Conservation (phyloP, 768 basidiomycete genomes). For the Auriscalpium microsporum region DNA sequence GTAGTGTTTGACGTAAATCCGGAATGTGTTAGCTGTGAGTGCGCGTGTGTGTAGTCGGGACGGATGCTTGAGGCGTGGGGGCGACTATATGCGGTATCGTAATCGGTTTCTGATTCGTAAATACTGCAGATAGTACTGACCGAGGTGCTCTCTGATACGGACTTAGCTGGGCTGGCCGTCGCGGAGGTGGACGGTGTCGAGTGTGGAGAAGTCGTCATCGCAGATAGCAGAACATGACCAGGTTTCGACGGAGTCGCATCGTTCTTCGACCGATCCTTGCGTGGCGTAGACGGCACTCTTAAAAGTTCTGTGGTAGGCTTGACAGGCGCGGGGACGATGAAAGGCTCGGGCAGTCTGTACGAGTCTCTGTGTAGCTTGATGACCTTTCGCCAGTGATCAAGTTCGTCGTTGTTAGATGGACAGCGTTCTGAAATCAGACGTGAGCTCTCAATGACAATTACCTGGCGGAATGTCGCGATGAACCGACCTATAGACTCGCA, state of each 20-base stretch:
- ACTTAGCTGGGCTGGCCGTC: conserved; percentile 8
- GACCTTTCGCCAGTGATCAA: conserved; percentile 9
- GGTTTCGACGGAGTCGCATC: not conserved
- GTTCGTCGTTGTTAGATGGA: conserved; percentile 1
- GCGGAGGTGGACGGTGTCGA: conserved; percentile 4
- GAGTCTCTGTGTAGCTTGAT: conserved; percentile 5
- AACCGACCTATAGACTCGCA: conserved; percentile 10
- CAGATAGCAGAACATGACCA: not conserved
- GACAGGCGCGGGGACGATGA: conserved; percentile 3
- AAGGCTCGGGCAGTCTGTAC: conserved; percentile 6
- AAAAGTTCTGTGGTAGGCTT: not conserved
- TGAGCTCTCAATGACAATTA: not conserved
- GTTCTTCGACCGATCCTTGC: not conserved
- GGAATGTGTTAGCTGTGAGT: conserved; percentile 63
- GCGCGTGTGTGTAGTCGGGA: conserved; percentile 58
- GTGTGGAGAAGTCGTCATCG: not conserved
- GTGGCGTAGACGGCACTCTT: conserved; percentile 3
- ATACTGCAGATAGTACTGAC: conserved; percentile 6
- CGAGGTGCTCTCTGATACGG: not conserved
- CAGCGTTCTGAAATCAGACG: conserved; percentile 7
- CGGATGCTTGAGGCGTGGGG: conserved; percentile 60
- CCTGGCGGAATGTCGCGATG: not conserved
- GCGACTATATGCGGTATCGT: conserved; percentile 18
- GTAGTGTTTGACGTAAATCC: conserved; percentile 71
- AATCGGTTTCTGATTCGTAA: not conserved